Evolutionary conservation across 164 flowering plant genomes (phyloP), one percentile per base, ranked within the genome.

Genomic region (Vitis rotundifolia): DNA sequence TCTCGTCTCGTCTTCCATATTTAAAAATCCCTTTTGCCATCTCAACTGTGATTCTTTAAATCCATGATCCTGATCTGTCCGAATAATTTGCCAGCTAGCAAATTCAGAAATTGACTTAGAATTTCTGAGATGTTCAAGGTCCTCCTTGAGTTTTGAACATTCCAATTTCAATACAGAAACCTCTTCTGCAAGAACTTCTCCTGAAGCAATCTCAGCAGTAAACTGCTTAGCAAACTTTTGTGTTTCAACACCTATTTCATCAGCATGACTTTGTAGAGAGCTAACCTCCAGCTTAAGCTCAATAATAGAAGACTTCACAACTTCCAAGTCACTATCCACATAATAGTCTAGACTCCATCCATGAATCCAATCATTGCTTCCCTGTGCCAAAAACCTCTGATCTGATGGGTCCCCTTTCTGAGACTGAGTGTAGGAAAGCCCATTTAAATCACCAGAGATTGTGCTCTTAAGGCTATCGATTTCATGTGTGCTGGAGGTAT

Each of bases 341-440:
- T 87, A 86, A 79, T 79, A 79, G 72, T 94, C 94, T 54, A 86
- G 79, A 73, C 84, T 76, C 95, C 89, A 90, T 11, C 86, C 79
- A 61, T 85, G 92, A 71, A 78, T 86, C 92, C 90, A 90, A 68
- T 86, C 92, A 71, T 60, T 81, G 62, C 73, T 82, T 28, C 86
- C 86, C 31, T 74, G 87, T 56, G 80, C 68, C 75, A 73, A 28
- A 66, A 72, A 71, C 18, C 68, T 86, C 79, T 74, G 75, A 54
- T 81, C 84, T 69, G 87, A 81, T 5, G 71, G 63, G 63, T 84
- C 91, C 49, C 77, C 85, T 82, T 89, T 91, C 64, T 78, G 89
- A 47, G 73, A 71, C 50, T 84, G 90, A 77, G 61, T 29, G 54
- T 78, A 78, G 75, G 86, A 76, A 55, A 63, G 76, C 49, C 82